Evolutionary conservation across 1,284 basidiomycete genomes (phyloP).

Genomic region (Cryptococcus neoformans): DNA sequence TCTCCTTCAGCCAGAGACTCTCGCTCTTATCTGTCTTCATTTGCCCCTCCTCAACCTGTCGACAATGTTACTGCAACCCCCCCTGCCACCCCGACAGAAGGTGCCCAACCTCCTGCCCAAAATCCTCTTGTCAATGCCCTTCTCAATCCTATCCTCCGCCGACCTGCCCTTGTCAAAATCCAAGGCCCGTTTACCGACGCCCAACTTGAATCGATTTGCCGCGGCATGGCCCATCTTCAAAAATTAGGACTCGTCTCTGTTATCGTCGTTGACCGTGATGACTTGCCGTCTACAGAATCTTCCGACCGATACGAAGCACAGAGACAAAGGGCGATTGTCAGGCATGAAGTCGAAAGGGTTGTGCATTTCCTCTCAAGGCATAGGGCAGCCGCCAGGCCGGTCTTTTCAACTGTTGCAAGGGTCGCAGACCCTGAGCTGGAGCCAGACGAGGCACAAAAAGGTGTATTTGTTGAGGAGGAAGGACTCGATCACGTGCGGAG

Average conservation of each 20-base stretch:
- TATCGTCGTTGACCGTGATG: constrained; percentile 89
- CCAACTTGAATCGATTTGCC: constrained; percentile 89
- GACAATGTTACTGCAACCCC: constrained; percentile 14
- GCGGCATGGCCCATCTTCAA: constrained; percentile 91
- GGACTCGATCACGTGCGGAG: constrained; percentile 80
- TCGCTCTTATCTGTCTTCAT: constrained; percentile 81
- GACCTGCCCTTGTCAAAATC: constrained; percentile 83
- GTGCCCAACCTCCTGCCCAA: constrained; percentile 1
- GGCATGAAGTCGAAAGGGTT: constrained; percentile 78
- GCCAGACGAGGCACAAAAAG: constrained; percentile 19
- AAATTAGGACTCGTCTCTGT: constrained; percentile 93
- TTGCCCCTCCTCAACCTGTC: constrained; percentile 53
- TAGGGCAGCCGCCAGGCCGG: constrained; percentile 80
- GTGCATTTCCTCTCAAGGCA: constrained; percentile 79
- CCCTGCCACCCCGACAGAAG: constrained; percentile 20
- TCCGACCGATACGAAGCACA: constrained; percentile 31
- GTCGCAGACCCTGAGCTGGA: constrained; percentile 47
- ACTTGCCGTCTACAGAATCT: constrained; percentile 63
- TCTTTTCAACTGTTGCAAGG: constrained; percentile 79
- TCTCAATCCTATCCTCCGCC: constrained; percentile 65
- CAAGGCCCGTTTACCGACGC: constrained; percentile 96
- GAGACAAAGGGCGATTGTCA: constrained; percentile 61
- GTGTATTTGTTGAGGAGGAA: constrained; percentile 55
- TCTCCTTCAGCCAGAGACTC: constrained; percentile 91
- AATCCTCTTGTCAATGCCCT: constrained; percentile 67